Evolutionary conservation across 345 rosid genomes (phyloP), one percentile per base, ranked within the genome.

Genomic region (Pistacia integerrima): DNA sequence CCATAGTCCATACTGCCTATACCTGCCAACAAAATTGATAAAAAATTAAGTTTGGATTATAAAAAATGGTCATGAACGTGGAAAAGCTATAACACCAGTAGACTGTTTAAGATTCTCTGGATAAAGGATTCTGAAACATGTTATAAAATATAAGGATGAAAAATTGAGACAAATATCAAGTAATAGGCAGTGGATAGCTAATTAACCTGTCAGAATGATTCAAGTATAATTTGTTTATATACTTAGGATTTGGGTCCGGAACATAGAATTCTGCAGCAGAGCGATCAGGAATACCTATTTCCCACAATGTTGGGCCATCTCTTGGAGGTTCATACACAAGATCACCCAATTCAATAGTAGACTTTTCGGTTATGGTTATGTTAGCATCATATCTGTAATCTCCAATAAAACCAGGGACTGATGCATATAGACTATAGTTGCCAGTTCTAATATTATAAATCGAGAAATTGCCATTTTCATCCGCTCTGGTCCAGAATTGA

Each of bases 1-100:
- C 99, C 99, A 96, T 54, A 96, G 68, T n/a, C 99, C 99, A 18
- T 96, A 93, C 56, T 92, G 99, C 81, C 99, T 80, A 81, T 73
- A 95, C 82, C 90, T 90, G 87, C 33, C 36, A 69, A 74, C 25
- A 25, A 25, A 25, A 25, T 25, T 25, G 25, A 25, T 25, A 25
- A 25, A 25, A 25, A 25, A 25, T 25, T 0, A 25, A 25, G 25
- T 25, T 25, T 25, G 25, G 25, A 25, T 25, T 25, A 25, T 25
- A 25, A 25, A 25, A 25, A 25, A 25, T 25, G 25, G 25, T 25
- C 25, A 25, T 25, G 25, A 25, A 25, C 25, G 25, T 25, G 25
- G 25, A 25, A 25, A 25, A 25, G 25, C 25, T 0, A 25, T 25
- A 25, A 25, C 25, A 25, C 25, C 25, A 25, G 25, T 25, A 25